phyloP scores from a whole-genome alignment of 306 rosid genomes.

The Begonia masoniana region DNA sequence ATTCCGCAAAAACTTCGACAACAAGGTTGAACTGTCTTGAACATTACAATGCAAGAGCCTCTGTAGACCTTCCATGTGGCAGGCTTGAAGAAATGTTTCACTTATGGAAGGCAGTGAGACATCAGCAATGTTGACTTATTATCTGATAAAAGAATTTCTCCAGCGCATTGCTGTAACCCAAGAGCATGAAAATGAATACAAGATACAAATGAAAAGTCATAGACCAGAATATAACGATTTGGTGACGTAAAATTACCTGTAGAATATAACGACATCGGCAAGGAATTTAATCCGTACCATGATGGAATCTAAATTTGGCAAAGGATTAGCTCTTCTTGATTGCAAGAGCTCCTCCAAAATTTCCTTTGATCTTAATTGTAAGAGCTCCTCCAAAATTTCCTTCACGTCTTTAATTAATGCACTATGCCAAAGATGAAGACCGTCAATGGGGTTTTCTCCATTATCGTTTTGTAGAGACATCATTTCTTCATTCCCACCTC shows the following conservation, averaged over 20 bases:
- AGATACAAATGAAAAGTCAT: neutral
- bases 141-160: constrained; percentile 50
- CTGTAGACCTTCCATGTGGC: constrained; percentile 53
- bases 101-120: constrained; percentile 26
- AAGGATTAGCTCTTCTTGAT: constrained; percentile 25
- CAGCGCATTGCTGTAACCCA: constrained; percentile 55
- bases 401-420: constrained; percentile 56
- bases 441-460: constrained; percentile 42
- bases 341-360: constrained; percentile 44
- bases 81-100: constrained; percentile 26
- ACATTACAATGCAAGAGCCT: constrained; percentile 28
- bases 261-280: constrained; percentile 57
- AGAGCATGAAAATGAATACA: constrained; percentile 9
- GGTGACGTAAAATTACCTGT: constrained; percentile 32
- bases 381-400: constrained; percentile 41
- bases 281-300: constrained; percentile 57
- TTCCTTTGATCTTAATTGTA: constrained; percentile 15
- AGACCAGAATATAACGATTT: too few relatives aligned
- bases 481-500: constrained; percentile 21
- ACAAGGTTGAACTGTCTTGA: constrained; percentile 29
- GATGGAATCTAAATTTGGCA: constrained; percentile 45
- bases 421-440: constrained; percentile 70
- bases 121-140: constrained; percentile 30
- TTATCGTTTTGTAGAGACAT: neutral
- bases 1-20: constrained; percentile 38